Base-by-base conservation (phyloP, 2,329 filamentous ascomycete genomes). In the Setomelanomma holmii region DNA sequence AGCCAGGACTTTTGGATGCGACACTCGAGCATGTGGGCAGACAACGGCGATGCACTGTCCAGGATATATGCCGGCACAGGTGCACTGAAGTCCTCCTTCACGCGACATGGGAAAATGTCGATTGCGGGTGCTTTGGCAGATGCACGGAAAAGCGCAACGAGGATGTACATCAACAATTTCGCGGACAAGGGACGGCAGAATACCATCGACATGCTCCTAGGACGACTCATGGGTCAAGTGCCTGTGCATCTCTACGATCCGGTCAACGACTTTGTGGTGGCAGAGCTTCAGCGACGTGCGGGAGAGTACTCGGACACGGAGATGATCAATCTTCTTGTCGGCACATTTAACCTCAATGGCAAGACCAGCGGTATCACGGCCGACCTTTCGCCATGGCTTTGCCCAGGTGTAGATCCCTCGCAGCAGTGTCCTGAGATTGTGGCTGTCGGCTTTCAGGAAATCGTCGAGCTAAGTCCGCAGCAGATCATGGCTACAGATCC, bases 401-500 rank as follows among this genome's bases (percentile, higher is more conserved):
- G 89, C 67, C 90, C 90, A 0, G 82, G 85, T 4, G 74, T 85
- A 3, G 80, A 84, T 42, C 63, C 74, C 16, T 78, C 80, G n/a
- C 76, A 81, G 39, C 78, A 83, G 40, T 86, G 90, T 55, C 93
- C 95, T 5, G 90, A 93, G 52, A 90, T 99, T 33, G 87, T 96
- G 45, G 92, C 89, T 6, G 88, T 97, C 14, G 95, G 91, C 0
- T 98, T 99, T 66, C 95, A 99, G 71, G 95, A 99, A 75, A 98
- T 99, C 57, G 95, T 99, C n/a, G 91, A 96, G 69, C 80, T 99
- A 40, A 97, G 91, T 64, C 95, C 96, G 14, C 93, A 98, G 72
- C 95, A 99, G 69, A 98, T 99, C 68, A 97, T 99, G 92, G 96
- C 96, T 60, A 98, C 93, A 54, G 93, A 99, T 71, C 95, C 95